Base-by-base conservation (phyloP, 1,139 yeast species). In the Blastobotrys petasosporus region DNA sequence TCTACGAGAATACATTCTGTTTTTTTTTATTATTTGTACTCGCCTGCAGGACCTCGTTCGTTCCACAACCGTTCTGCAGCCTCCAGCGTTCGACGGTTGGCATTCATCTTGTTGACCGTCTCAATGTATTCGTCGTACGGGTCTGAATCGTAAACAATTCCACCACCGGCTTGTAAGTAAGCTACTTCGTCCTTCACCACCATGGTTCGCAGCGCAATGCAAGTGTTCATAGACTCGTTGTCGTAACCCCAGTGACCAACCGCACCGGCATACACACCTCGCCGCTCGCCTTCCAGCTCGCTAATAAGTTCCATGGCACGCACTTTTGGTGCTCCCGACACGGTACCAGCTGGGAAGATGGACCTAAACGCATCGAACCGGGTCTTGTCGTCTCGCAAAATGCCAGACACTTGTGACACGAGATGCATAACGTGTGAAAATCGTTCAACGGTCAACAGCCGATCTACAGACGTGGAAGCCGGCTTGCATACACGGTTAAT, bases 191-290 rank as follows among this genome's bases (percentile, higher is more conserved):
- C 87, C 63, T 92, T 92, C 61, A 77, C 85, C 36, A 92, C 92
- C 97, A 92, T 92, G 1, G 98, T 92, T 68, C 98, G 78, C 57
- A 92, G 73, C 0, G 98, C 98, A 62, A 92, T 92, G 68, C 98
- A 92, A 0, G 97, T 92, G 62, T 92, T 94, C 97, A 92, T 92
- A 25, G 88, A 77, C 57, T 78, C 80, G 13, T 94, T 87, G 60
- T 87, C 95, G 63, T 88, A 92, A 1, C 95, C 90, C 96, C 97
- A 92, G 64, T 85, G 85, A 9, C 98, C 98, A n/a, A 92, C 97
- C 1, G 98, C 98, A 53, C 98, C 98, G 1, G 98, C 98, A 62
- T 92, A 92, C 11, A 90, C 90, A 37, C 98, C 98, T 61, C 98
- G 76, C 61, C 88, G 86, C 62, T 92, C 97, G 54, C 79, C 75